Evolutionary conservation across 331 rosid species (phyloP), one percentile per base, ranked within the genome.

Genomic region (Rosa hybrid): DNA sequence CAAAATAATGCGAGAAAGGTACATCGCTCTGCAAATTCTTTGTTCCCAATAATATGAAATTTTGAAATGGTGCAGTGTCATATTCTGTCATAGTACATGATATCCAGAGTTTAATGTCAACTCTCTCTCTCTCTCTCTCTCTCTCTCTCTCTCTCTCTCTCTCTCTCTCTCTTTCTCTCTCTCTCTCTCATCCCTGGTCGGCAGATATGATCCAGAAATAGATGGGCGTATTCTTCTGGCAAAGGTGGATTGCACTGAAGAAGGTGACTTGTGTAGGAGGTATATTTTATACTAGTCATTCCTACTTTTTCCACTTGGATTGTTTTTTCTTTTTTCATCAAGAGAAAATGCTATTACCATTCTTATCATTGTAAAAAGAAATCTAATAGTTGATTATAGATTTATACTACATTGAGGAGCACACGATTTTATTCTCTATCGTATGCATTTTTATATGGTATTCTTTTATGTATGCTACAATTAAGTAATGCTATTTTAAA

Each of bases 221-320:
- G 98, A 94, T 85, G 94, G 98, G 12, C 94, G 98, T n/a, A 87
- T 94, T 80, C 44, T 94, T 83, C 7, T 92, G 90, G 98, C 85
- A 45, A 92, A 84, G 81, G 96, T 94, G 77, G 98, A 94, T 81
- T 94, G 98, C 86, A 92, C 96, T 5, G 57, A 63, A 65, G 93
- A 89, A 54, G 87, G 34, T 78, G 93, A 88, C 60, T 86, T 94
- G 80, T 94, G 98, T 78, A 80, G 86, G 83, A 92, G 94, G 98
- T 94, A 86, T 64, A 5, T 75, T 60, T 76, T 74, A 27, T 71
- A 65, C 57, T 68, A 12, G 45, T 14, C 8, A 30, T 68, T 82
- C 77, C 30, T 20, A 12, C 13, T 44, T 86, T 71, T 62, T 57
- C 63, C 25, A 50, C 46, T 34, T 46, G 68, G 23, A 42, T 81